Percentiles rank a stretch among this genome's conserved stretches.
These are phyloP conservation scores for Sphaceloma murrayae DNA, from an alignment of 2,329 filamentous ascomycete genomes.

Conservation along the genomic window DNA sequence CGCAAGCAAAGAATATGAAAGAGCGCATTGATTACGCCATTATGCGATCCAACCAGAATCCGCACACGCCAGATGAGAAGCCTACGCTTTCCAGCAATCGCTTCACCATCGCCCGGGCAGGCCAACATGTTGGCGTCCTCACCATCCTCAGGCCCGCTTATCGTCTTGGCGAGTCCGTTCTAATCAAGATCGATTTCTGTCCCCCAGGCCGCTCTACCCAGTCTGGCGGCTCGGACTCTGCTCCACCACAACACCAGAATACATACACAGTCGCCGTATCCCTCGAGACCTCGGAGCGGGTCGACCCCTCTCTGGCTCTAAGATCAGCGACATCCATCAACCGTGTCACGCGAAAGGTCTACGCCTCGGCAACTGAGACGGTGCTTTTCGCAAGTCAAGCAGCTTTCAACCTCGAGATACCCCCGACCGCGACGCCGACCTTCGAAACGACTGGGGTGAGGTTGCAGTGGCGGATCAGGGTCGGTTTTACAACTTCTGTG, in stretches of 20 bases:
- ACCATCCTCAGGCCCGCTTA: constrained; percentile 83
- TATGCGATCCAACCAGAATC: constrained; percentile 62
- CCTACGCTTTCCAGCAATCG: constrained; percentile 65
- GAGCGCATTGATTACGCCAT: constrained; percentile 90
- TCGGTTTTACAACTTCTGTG: constrained; percentile 56
- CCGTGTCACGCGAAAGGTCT: constrained; percentile 72
- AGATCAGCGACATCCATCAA: constrained; percentile 78
- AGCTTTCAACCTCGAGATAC: constrained; percentile 75
- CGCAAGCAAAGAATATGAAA: constrained; percentile 49
- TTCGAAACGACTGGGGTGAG: constrained; percentile 84
- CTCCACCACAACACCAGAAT: constrained; percentile 37
- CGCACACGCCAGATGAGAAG: constrained; percentile 37
- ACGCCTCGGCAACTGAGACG: constrained; percentile 70
- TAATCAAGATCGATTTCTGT: constrained; percentile 73
- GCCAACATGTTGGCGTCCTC: constrained; percentile 82
- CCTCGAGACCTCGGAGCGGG: constrained; percentile 76
- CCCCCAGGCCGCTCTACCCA: constrained; percentile 22
- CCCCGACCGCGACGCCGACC: constrained; percentile 73
- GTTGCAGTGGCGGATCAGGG: constrained; percentile 76
- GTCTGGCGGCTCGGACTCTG: not conserved
- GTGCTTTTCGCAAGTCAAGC: constrained; percentile 71
- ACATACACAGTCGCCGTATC: constrained; percentile 79
- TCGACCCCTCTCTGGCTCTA: constrained; percentile 70
- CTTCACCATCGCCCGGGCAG: constrained; percentile 89
- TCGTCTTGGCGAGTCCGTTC: constrained; percentile 77